phyloP scores from a whole-genome alignment of 306 rosid species.

The Albizia julibrissin region DNA sequence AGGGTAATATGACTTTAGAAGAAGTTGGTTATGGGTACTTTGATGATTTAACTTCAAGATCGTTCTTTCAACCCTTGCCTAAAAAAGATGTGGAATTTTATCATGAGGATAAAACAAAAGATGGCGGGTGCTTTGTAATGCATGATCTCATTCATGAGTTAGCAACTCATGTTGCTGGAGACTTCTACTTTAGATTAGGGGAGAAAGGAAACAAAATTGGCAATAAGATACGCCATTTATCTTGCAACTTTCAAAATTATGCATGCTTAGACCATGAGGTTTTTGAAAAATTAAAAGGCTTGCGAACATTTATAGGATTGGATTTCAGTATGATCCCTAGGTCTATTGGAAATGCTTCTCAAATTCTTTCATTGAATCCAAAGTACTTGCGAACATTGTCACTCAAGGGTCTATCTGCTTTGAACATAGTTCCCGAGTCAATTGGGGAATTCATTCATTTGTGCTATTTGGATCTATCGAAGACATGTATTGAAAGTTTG shows the following conservation, averaged over 20 bases:
- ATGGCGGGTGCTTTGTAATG: neutral
- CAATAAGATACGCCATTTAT: neutral
- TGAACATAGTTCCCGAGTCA: neutral
- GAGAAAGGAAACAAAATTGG: neutral
- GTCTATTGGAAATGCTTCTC: neutral
- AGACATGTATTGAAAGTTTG: accelerated
- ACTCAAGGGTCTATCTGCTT: accelerated
- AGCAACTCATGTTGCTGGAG: neutral
- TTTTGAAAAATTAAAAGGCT: neutral
- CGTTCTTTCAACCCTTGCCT: neutral
- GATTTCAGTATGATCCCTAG: neutral
- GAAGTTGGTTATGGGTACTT: neutral
- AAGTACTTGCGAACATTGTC: constrained; percentile 16
- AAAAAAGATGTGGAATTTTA: neutral
- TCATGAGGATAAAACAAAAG: accelerated
- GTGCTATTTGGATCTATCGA: neutral
- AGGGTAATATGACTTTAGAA: neutral
- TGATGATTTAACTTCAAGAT: neutral
- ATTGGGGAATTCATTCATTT: constrained; percentile 2
- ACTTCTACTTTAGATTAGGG: neutral
- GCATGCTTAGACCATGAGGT: neutral
- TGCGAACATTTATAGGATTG: constrained; percentile 28
- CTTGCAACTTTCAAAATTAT: neutral
- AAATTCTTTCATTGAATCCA: neutral
- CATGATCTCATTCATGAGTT: neutral